A percentile compares a stretch with the other conserved stretches of the same genome.
phyloP scores from a whole-genome alignment of 208 protist species.

The Leishmania tropica region DNA sequence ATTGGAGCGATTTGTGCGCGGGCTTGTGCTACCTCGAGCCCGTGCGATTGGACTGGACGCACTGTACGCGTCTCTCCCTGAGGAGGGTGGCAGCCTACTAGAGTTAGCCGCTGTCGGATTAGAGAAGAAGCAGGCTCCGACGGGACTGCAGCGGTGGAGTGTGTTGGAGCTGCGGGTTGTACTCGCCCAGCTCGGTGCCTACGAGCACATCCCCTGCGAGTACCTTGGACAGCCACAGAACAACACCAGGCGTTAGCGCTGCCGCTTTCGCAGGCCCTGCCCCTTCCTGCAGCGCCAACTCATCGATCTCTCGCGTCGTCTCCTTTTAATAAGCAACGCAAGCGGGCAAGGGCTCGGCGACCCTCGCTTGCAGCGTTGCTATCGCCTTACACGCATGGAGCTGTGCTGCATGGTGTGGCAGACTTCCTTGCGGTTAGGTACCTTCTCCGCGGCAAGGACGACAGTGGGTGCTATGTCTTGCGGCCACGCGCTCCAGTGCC shows the following conservation, averaged over 20 bases:
- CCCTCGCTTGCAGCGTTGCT: background rate
- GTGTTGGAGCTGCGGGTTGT: conserved; percentile 57
- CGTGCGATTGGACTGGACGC: conserved; percentile 34
- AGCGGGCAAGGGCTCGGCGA: background rate
- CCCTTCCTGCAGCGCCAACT: background rate
- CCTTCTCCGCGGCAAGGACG: too few species aligned
- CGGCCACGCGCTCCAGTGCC: background rate
- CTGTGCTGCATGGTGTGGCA: background rate
- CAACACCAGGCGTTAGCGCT: background rate
- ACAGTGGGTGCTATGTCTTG: background rate
- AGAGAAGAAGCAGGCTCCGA: conserved; percentile 27
- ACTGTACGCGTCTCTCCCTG: conserved; percentile 25
- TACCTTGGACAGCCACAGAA: conserved; percentile 13
- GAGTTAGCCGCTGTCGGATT: conserved; percentile 34
- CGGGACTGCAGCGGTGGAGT: conserved; percentile 69
- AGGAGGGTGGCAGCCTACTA: conserved; percentile 45
- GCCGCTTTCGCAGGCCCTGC: background rate
- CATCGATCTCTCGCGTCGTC: background rate
- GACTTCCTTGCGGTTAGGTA: background rate
- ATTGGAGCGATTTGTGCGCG: conserved; percentile 50
- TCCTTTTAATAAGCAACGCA: background rate
- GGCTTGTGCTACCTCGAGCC: conserved; percentile 36
- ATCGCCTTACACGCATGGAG: background rate
- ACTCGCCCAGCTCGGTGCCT: conserved; percentile 48
- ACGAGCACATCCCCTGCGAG: conserved; percentile 29